phyloP scores from a whole-genome alignment of 768 basidiomycete genomes.

The Russula griseocarnosa region DNA sequence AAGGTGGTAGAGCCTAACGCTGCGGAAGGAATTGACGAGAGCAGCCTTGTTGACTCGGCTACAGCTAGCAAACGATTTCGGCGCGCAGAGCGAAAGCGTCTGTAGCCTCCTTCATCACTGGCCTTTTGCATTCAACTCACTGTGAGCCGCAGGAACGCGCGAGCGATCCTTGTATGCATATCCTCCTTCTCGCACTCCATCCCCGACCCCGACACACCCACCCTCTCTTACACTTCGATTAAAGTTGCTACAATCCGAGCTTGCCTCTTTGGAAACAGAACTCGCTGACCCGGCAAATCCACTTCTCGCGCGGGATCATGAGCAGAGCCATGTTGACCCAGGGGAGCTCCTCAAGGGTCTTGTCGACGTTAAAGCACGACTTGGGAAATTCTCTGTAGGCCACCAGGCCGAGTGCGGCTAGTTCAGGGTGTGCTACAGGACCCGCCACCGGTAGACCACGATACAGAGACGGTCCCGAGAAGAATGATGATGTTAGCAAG shows the following conservation, averaged over 20 bases:
- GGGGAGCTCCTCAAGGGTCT: slow-evolving; percentile 73
- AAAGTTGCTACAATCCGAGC: slow-evolving; percentile 67
- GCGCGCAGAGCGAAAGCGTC: slow-evolving; percentile 62
- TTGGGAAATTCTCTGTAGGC: slow-evolving; percentile 62
- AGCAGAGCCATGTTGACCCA: slow-evolving; percentile 60
- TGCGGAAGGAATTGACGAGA: slow-evolving; percentile 67
- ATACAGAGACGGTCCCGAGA: slow-evolving; percentile 19
- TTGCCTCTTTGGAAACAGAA: slow-evolving; percentile 75
- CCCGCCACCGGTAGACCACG: slow-evolving; percentile 33
- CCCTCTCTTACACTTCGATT: slow-evolving; percentile 39
- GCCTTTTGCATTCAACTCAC: background rate
- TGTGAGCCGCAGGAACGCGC: slow-evolving; percentile 45
- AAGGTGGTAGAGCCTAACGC: slow-evolving; percentile 40
- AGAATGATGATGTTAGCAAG: slow-evolving; percentile 26
- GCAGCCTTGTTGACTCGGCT: slow-evolving; percentile 56
- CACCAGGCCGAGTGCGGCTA: slow-evolving; percentile 63
- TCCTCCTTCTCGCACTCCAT: slow-evolving; percentile 60
- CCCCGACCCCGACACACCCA: slow-evolving; percentile 40
- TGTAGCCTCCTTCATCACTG: slow-evolving; percentile 11
- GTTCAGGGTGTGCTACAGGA: slow-evolving; percentile 53
- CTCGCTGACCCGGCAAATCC: slow-evolving; percentile 79
- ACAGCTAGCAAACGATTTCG: slow-evolving; percentile 69
- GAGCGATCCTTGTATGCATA: slow-evolving; percentile 56
- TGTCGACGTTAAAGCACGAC: slow-evolving; percentile 64
- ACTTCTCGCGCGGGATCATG: slow-evolving; percentile 53